Evolutionary conservation across 768 basidiomycete species (phyloP).

Genomic region (Porpolomopsis calyptriformis): DNA sequence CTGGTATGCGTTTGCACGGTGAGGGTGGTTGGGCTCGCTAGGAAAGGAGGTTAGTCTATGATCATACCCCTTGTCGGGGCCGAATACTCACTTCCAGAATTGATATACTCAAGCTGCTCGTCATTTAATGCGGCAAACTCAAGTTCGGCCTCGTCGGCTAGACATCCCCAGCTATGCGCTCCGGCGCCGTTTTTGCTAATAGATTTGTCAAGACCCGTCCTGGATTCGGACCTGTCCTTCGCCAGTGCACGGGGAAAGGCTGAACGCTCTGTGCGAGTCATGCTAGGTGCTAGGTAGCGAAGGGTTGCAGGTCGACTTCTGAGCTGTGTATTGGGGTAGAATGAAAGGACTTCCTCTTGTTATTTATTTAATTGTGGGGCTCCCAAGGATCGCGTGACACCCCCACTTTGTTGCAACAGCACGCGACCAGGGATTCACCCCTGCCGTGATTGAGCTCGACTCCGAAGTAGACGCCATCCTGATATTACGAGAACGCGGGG

Average conservation of each 20-base stretch:
- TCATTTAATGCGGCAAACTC: conserved; percentile 52
- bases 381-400: not conserved
- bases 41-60: too few relatives aligned
- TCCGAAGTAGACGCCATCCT: too few relatives aligned
- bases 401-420: too few relatives aligned
- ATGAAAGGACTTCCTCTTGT: not conserved
- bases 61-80: too few relatives aligned
- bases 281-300: conserved; percentile 19
- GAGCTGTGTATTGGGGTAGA: not conserved
- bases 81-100: not conserved
- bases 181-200: conserved; percentile 74
- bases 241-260: conserved; percentile 58
- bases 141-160: conserved; percentile 50
- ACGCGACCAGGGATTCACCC: too few relatives aligned
- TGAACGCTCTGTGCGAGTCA: conserved; percentile 77
- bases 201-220: conserved; percentile 61
- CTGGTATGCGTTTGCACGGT: too few relatives aligned
- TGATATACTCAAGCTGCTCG: conserved; percentile 33
- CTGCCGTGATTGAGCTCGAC: too few relatives aligned
- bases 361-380: not conserved
- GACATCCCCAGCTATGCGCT: conserved; percentile 76
- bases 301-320: not conserved
- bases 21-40: too few relatives aligned
- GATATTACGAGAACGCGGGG: too few relatives aligned
- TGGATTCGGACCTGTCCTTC: conserved; percentile 72